Base-by-base conservation (phyloP, 139 green algal species). In the Volvox reticuliferus region DNA sequence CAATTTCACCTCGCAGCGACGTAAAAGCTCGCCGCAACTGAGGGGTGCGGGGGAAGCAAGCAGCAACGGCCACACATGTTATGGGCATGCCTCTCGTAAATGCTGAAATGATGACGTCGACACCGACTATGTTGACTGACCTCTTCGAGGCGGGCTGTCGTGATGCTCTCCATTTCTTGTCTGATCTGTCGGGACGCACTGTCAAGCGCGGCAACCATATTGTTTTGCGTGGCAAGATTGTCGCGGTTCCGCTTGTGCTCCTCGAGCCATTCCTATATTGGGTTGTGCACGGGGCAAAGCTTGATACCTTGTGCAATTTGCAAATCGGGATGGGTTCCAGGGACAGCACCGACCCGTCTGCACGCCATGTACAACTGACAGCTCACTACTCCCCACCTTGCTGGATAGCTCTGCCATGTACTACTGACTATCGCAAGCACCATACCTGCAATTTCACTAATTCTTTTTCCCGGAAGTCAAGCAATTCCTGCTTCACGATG, bases 21-120 rank as follows among this genome's bases (percentile, higher is more conserved):
- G 86, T 9, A 19, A 90, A 76, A 5, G 75, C 33, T 12, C 86
- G 73, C 75, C 86, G 86, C 55, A 90, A 33, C 86, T 90, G 80
- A 37, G 44, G n/a, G 24, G 24, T 69, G 13, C 1, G 20, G 24
- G 14, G 32, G 20, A 16, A 1, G 33, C 37, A 24, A 50, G 28
- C 55, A 22, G 2, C 22, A 76, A 30, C 55, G 24, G 44, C 44
- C 44, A 55, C 9, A 14, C 65, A 73, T 28, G 16, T 12, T 73
- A 73, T 12, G 21, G 65, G 65, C 24, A 61, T n/a, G 44, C 44
- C 5, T 14, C 9, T 55, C 44, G 44, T 55, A 55, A 55, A 55
- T 55, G 44, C 44, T 55, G 44, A 9, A 55, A 55, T 55, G 44
- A 55, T 55, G 44, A 5, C 5, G 5, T 55, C 9, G 44, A 55